Percentiles rank a stretch among this genome's conserved stretches.
These are phyloP conservation scores for Phylloporus sp. DNA, from an alignment of 768 basidiomycete species.

Conservation along the genomic window DNA sequence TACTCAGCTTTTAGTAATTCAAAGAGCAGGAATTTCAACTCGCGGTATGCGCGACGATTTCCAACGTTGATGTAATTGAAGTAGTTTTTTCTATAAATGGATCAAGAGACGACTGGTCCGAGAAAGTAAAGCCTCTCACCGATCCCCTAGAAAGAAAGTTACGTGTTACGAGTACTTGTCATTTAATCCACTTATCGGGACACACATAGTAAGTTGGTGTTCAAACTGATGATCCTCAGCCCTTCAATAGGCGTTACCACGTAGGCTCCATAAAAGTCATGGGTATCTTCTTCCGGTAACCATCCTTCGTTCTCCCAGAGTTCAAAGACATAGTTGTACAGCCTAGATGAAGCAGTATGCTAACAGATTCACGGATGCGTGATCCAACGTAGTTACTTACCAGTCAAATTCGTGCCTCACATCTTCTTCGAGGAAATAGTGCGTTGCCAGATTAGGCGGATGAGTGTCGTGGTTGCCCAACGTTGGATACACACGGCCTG, in stretches of 20 bases:
- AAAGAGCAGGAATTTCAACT: slow-evolving; percentile 73
- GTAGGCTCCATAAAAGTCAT: slow-evolving; percentile 68
- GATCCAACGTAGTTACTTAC: slow-evolving; percentile 37
- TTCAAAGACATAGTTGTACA: slow-evolving; percentile 69
- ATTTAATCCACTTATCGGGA: slow-evolving; percentile 6
- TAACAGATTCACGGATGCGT: neutral
- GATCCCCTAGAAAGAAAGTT: slow-evolving; percentile 28
- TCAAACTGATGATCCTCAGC: slow-evolving; percentile 67
- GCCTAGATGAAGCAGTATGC: slow-evolving; percentile 39
- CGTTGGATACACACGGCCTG: slow-evolving; percentile 71
- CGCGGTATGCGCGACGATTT: slow-evolving; percentile 64
- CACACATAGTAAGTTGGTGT: slow-evolving; percentile 76
- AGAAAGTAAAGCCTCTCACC: slow-evolving; percentile 17
- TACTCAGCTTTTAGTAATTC: slow-evolving; percentile 79
- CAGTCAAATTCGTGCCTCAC: slow-evolving; percentile 64
- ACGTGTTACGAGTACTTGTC: neutral
- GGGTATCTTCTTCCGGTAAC: slow-evolving; percentile 58
- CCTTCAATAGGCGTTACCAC: slow-evolving; percentile 65
- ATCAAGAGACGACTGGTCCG: slow-evolving; percentile 1
- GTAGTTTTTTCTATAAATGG: slow-evolving; percentile 50
- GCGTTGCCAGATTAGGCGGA: slow-evolving; percentile 54
- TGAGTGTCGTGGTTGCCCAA: slow-evolving; percentile 78
- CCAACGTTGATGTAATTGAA: slow-evolving; percentile 78
- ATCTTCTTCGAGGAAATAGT: slow-evolving; percentile 50
- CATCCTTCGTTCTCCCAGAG: slow-evolving; percentile 72